phyloP scores from a whole-genome alignment of 2,329 filamentous ascomycete genomes.

The Diaporthe helianthi region DNA sequence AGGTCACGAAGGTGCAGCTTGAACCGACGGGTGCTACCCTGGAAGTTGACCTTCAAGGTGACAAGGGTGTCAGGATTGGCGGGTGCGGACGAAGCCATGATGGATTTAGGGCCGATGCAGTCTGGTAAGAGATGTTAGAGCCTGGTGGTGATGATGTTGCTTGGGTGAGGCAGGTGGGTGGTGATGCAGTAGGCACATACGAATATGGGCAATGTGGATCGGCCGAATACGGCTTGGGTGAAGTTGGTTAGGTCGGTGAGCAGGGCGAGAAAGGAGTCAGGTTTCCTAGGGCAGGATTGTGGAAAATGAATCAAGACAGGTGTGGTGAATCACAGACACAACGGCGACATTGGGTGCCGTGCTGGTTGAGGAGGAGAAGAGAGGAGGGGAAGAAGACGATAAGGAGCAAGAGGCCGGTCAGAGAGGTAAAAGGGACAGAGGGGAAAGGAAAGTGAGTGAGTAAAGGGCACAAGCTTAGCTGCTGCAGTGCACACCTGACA shows the following conservation, averaged over 20 bases:
- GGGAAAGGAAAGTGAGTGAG: slow-evolving; percentile 26
- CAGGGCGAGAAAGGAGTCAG: neutral
- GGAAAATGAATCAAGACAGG: slow-evolving; percentile 6
- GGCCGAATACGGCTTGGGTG: neutral
- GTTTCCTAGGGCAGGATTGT: slow-evolving; percentile 7
- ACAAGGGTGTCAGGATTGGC: slow-evolving; percentile 72
- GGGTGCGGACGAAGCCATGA: slow-evolving; percentile 47
- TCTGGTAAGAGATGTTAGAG: slow-evolving; percentile 2
- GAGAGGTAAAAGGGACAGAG: slow-evolving; percentile 20
- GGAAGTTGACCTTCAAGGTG: slow-evolving; percentile 83
- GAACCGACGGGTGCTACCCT: slow-evolving; percentile 79
- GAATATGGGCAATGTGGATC: neutral
- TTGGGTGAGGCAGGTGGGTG: neutral
- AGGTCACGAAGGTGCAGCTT: slow-evolving; percentile 91
- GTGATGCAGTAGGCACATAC: slow-evolving; percentile 11
- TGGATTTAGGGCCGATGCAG: slow-evolving; percentile 28
- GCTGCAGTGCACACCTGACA: slow-evolving; percentile 23
- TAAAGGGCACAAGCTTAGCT: slow-evolving; percentile 25
- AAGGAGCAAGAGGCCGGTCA: slow-evolving; percentile 5
- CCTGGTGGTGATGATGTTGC: neutral
- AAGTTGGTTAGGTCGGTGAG: neutral
- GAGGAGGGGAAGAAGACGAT: slow-evolving; percentile 1
- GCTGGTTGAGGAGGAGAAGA: slow-evolving; percentile 21
- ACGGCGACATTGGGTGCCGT: slow-evolving; percentile 12
- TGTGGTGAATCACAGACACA: slow-evolving; percentile 24